A percentile compares a stretch with the other conserved stretches of the same genome.
Conservation (phyloP, 768 basidiomycete genomes). For the Tricholoma saponaceum region DNA sequence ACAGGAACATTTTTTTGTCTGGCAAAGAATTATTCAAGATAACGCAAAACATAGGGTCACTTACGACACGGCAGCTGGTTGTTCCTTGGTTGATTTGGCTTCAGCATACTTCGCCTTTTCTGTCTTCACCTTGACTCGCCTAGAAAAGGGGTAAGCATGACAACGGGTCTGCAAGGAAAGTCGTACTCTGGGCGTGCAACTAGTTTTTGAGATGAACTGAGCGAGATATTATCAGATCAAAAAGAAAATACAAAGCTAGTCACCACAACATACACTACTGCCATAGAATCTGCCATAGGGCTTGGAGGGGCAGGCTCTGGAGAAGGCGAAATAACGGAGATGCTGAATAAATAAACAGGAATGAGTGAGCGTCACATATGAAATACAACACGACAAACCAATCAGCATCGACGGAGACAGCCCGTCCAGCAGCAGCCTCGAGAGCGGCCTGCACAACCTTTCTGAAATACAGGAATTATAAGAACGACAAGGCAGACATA, state of each 20-base stretch:
- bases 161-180: background rate
- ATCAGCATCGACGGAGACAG: background rate
- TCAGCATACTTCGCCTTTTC: background rate
- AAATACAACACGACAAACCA: background rate
- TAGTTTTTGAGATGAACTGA: background rate
- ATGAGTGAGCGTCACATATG: background rate
- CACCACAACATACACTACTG: background rate
- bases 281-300: background rate
- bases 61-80: background rate
- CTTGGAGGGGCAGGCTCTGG: background rate
- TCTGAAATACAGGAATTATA: background rate
- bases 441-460: background rate
- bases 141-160: background rate
- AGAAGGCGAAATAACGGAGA: background rate
- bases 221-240: background rate
- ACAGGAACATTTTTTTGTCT: background rate
- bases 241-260: background rate
- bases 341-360: background rate
- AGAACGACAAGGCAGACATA: background rate
- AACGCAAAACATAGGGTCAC: background rate
- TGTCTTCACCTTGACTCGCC: background rate
- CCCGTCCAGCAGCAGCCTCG: background rate
- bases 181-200: background rate
- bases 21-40: background rate
- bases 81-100: background rate